phyloP scores from a whole-genome alignment of 1,139 yeast genomes.

The Geotrichum phurueaensis region DNA sequence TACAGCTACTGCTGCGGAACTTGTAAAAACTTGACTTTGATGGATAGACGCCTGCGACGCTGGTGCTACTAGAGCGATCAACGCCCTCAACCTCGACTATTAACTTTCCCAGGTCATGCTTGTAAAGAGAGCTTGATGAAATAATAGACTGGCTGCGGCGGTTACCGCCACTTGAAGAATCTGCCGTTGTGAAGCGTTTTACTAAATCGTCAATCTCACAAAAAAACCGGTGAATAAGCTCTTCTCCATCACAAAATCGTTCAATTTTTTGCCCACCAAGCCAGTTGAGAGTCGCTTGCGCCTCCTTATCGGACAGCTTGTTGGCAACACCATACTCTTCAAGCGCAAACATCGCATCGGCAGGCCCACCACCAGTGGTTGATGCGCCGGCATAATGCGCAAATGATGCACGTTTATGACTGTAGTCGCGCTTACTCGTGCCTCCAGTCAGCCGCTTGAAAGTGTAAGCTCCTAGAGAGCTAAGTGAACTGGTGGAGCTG shows the following conservation, averaged over 20 bases:
- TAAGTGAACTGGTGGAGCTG: slow-evolving; percentile 10
- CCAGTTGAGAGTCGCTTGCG: slow-evolving; percentile 32
- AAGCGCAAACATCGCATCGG: slow-evolving; percentile 32
- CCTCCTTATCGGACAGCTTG: slow-evolving; percentile 35
- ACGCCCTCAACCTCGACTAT: slow-evolving; percentile 28
- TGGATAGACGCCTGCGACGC: neutral
- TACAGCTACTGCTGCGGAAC: neutral
- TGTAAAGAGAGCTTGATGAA: slow-evolving; percentile 25
- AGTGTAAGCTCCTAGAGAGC: slow-evolving; percentile 21
- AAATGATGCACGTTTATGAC: slow-evolving; percentile 23
- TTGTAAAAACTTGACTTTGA: slow-evolving; percentile 2
- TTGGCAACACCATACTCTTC: slow-evolving; percentile 29
- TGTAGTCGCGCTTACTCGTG: slow-evolving; percentile 23
- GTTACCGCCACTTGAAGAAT: neutral
- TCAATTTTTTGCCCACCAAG: slow-evolving; percentile 33
- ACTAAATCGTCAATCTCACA: slow-evolving; percentile 35
- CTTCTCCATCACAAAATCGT: slow-evolving; percentile 36
- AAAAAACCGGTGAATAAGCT: slow-evolving; percentile 33
- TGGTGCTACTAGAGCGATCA: neutral
- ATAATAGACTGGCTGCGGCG: slow-evolving; percentile 27
- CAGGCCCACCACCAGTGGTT: slow-evolving; percentile 14
- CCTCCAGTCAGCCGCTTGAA: slow-evolving; percentile 26
- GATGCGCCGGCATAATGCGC: slow-evolving; percentile 16
- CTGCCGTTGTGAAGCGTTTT: slow-evolving; percentile 22
- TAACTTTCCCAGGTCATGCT: slow-evolving; percentile 28